These are phyloP conservation scores for Laetiporus sulphureus DNA, from an alignment of 1,284 basidiomycete species.

Conservation along the genomic window DNA sequence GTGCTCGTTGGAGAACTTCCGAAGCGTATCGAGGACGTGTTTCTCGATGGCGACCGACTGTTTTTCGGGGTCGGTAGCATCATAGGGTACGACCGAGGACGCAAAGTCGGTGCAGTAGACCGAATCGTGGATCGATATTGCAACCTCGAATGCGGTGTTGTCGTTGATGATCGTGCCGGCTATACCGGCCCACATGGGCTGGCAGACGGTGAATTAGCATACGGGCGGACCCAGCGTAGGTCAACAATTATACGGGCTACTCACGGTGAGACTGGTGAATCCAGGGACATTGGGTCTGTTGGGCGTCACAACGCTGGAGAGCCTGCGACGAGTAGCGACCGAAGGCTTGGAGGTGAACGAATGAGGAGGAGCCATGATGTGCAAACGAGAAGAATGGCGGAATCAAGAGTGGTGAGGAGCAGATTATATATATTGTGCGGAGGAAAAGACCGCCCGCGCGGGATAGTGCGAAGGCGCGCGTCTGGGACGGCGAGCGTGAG, in stretches of 20 bases:
- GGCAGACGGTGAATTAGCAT: constrained; percentile 13
- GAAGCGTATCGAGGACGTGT: constrained; percentile 52
- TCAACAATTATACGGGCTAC: constrained; percentile 14
- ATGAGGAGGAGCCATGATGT: constrained; percentile 35
- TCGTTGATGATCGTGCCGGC: constrained; percentile 54
- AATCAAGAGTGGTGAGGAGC: no score
- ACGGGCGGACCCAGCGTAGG: no score
- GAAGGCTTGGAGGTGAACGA: constrained; percentile 59
- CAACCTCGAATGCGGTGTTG: constrained; percentile 56
- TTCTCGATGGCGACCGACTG: constrained; percentile 53
- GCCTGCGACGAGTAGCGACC: constrained; percentile 55
- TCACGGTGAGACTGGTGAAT: constrained; percentile 60
- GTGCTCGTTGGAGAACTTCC: constrained; percentile 66
- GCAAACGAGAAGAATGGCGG: neutral
- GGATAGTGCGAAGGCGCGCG: no score
- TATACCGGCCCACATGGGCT: constrained; percentile 83
- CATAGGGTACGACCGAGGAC: constrained; percentile 45
- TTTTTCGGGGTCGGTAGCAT: constrained; percentile 38
- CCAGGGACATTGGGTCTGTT: constrained; percentile 45
- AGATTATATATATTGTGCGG: no score
- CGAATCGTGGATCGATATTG: constrained; percentile 73
- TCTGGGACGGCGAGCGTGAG: no score
- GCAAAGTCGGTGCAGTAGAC: constrained; percentile 75
- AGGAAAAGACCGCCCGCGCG: no score
- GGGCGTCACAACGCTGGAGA: constrained; percentile 45